phyloP scores from a whole-genome alignment of 2,329 filamentous ascomycete species.

The Arthrobotrys entomopaga region DNA sequence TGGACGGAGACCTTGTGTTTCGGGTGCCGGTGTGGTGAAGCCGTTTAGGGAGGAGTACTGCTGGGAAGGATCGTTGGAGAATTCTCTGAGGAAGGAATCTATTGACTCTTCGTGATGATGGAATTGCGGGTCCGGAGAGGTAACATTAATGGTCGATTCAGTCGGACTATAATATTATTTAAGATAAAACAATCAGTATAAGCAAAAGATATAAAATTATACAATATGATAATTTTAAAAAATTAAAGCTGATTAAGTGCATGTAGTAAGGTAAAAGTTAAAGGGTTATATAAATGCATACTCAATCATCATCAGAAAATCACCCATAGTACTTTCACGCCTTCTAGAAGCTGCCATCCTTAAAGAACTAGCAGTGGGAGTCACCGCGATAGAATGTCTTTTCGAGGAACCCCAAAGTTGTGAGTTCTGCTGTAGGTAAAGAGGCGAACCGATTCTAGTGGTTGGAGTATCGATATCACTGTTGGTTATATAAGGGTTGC shows the following conservation, averaged over 20 bases:
- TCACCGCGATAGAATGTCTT: slow-evolving; percentile 34
- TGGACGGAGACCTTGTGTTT: slow-evolving; percentile 34
- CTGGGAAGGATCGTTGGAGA: slow-evolving; percentile 27
- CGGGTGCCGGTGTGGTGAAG: slow-evolving; percentile 20
- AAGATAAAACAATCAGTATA: not conserved
- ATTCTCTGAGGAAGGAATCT: slow-evolving; percentile 43
- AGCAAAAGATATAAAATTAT: too few species aligned
- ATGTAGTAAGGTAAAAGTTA: too few species aligned
- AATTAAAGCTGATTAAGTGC: too few species aligned
- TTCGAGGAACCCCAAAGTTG: slow-evolving; percentile 33
- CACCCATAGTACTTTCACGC: slow-evolving; percentile 41
- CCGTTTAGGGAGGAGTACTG: slow-evolving; percentile 5
- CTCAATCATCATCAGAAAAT: slow-evolving; percentile 46
- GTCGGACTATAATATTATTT: slow-evolving; percentile 11
- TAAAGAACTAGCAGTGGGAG: slow-evolving; percentile 16
- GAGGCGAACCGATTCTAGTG: slow-evolving; percentile 16
- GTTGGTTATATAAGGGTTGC: not conserved
- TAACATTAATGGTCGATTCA: slow-evolving; percentile 13
- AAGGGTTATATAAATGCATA: slow-evolving; percentile 18
- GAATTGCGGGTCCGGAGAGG: slow-evolving; percentile 32
- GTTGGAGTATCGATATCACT: not conserved
- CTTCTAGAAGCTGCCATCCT: slow-evolving; percentile 48
- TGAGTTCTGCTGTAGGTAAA: slow-evolving; percentile 36
- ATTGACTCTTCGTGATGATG: slow-evolving; percentile 44
- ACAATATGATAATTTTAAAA: too few species aligned